These are phyloP conservation scores for Lactarius psammicola DNA, from an alignment of 768 basidiomycete species.

Conservation along the genomic window DNA sequence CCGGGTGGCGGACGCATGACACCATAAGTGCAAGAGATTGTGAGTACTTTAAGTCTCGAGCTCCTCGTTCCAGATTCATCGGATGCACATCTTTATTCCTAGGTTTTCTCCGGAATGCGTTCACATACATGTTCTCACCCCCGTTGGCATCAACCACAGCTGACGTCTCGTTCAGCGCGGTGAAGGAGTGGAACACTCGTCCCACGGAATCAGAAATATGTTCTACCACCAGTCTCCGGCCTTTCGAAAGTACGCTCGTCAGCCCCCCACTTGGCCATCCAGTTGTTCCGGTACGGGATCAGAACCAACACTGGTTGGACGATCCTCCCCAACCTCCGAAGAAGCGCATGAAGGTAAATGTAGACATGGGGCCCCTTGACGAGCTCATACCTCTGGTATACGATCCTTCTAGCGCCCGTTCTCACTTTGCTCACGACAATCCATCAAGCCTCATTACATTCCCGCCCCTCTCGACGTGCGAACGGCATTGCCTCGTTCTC, in stretches of 20 bases:
- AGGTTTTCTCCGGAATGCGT: slow-evolving; percentile 14
- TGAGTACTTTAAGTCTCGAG: neutral
- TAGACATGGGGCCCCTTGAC: slow-evolving; percentile 20
- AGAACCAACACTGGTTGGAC: neutral
- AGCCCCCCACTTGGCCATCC: neutral
- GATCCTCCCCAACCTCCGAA: slow-evolving; percentile 5
- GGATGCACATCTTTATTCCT: neutral
- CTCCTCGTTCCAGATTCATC: neutral
- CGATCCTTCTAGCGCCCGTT: slow-evolving; percentile 10
- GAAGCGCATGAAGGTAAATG: slow-evolving; percentile 13
- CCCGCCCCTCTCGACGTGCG: slow-evolving; percentile 11
- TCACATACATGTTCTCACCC: slow-evolving; percentile 10
- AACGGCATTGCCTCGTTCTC: neutral
- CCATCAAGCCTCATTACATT: slow-evolving; percentile 25
- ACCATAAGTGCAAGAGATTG: neutral
- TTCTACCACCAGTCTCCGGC: slow-evolving; percentile 4
- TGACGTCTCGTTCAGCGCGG: neutral
- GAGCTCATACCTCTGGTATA: slow-evolving; percentile 24
- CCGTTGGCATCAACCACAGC: slow-evolving; percentile 2
- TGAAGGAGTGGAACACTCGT: slow-evolving; percentile 11
- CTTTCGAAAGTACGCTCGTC: slow-evolving; percentile 7
- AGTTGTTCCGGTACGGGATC: neutral
- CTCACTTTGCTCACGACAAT: slow-evolving; percentile 4
- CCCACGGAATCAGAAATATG: slow-evolving; percentile 12
- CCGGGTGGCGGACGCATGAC: slow-evolving; percentile 8